Evolutionary conservation across 371 early-diverging fungal genomes (phyloP), one percentile per base, ranked within the genome.

Genomic region (Mucor plumbeus): DNA sequence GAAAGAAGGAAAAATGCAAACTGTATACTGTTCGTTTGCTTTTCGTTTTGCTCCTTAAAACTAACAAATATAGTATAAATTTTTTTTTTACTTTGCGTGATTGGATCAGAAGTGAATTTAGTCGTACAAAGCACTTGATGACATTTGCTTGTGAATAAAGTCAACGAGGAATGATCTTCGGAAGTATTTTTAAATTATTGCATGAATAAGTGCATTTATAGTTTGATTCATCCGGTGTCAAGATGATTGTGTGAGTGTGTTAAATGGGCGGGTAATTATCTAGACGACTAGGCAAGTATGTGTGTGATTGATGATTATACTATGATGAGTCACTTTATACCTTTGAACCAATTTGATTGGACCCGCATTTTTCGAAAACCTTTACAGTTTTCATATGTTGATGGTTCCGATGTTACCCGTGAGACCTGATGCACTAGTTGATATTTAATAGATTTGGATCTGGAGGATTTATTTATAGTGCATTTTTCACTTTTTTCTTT

Each of bases 371-470:
- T 48, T 48, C 48, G 48, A 6, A 48, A 48, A 48, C 48, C 48
- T 19, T 48, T 48, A 21, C 48, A 35, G 41, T 26, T 59, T 59
- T 59, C 59, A 59, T 59, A 59, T 59, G 59, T 31, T 59, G 59
- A 59, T 40, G 19, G 59, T 59, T 59, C 59, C 59, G 59, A 59
- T 40, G 59, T 59, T 59, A 26, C 43, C 59, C 59, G 59, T 59
- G 43, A n/a, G 40, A 59, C 59, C 26, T 48, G 48, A n/a, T 43
- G 43, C 0, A 43, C 43, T 43, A 43, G 43, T 21, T 7, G 48
- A 21, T 19, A 19, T 48, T 48, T 48, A 48, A 21, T 48, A 48
- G 9, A 19, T 48, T 19, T 48, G 48, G 48, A 48, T 48, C 48
- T 48, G 17, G 48, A 48, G 48, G 48, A 48, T 48, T 38, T 48